These are phyloP conservation scores for Limonium bicolor DNA, from an alignment of 148 eudicot species.

Conservation along the genomic window DNA sequence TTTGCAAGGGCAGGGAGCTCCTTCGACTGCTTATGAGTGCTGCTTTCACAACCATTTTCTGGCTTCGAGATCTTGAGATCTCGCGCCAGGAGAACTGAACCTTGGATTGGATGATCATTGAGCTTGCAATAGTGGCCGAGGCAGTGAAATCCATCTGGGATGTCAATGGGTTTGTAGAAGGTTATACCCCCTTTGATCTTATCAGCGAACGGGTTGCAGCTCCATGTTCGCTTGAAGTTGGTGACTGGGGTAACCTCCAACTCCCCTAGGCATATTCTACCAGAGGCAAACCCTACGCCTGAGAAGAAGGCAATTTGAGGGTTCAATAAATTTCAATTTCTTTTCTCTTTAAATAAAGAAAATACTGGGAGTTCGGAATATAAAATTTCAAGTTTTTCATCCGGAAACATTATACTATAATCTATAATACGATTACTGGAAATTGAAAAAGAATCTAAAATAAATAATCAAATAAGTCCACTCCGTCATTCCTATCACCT, in stretches of 20 bases:
- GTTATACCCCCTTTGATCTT: slow-evolving; percentile 44
- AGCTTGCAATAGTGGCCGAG: slow-evolving; percentile 82
- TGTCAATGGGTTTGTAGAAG: slow-evolving; percentile 47
- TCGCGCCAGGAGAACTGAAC: slow-evolving; percentile 66
- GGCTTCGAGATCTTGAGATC: slow-evolving; percentile 13
- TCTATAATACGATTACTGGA: too few relatives aligned
- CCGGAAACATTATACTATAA: not conserved
- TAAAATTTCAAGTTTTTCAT: not conserved
- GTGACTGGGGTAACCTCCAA: slow-evolving; percentile 53
- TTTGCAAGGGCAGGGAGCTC: slow-evolving; percentile 39
- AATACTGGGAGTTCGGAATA: too few relatives aligned
- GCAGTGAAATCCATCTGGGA: slow-evolving; percentile 57
- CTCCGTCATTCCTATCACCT: too few relatives aligned
- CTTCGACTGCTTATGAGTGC: slow-evolving; percentile 24
- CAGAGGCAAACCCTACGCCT: slow-evolving; percentile 74
- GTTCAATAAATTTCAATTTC: not conserved
- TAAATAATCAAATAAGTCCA: too few relatives aligned
- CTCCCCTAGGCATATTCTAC: slow-evolving; percentile 67
- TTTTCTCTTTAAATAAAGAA: not conserved
- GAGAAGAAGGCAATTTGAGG: slow-evolving; percentile 5
- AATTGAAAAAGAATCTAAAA: too few relatives aligned
- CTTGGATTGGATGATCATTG: slow-evolving; percentile 35
- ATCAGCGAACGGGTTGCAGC: slow-evolving; percentile 21
- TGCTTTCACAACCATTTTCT: too few relatives aligned
- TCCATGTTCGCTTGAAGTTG: slow-evolving; percentile 43